Conservation (phyloP, 2,329 filamentous ascomycete species). For the Cryphonectria parasitica region DNA sequence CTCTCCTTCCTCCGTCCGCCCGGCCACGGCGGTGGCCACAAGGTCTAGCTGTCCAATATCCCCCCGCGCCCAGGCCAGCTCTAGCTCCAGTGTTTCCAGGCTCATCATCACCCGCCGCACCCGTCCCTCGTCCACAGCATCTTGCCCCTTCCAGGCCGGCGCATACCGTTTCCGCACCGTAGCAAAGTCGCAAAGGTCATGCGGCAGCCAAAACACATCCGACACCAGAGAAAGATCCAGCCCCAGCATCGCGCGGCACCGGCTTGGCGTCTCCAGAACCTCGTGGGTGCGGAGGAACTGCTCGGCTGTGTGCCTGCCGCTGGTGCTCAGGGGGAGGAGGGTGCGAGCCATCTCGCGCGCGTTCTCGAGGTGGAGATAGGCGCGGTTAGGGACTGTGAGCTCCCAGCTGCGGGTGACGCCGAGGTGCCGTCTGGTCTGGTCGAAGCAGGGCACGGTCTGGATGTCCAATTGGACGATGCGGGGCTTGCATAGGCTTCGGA, state of each 20-base stretch:
- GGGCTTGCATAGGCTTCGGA: neutral
- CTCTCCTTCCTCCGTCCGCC: neutral
- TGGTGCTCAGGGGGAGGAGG: neutral
- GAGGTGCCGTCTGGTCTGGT: neutral
- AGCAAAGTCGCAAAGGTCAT: neutral
- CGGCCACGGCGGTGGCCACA: neutral
- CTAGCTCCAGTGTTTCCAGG: conserved; percentile 6
- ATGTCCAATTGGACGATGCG: conserved; percentile 14
- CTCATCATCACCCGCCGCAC: conserved; percentile 10
- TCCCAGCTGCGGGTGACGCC: neutral
- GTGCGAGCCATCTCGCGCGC: neutral
- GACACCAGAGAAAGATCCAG: conserved; percentile 6
- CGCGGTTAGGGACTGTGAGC: neutral
- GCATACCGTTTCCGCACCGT: neutral
- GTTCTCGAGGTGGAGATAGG: neutral
- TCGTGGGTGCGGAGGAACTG: neutral
- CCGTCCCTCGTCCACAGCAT: conserved; percentile 1
- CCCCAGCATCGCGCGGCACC: neutral
- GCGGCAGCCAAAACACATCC: conserved; percentile 14
- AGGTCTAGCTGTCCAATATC: neutral
- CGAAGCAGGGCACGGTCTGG: neutral
- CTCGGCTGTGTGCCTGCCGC: neutral
- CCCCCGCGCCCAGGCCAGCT: neutral
- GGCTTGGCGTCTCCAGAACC: neutral
- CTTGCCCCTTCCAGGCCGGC: neutral